Percentiles rank a stretch among this genome's conserved stretches.
These are phyloP conservation scores for Herpetomonas tarakana DNA, from an alignment of 208 protist genomes.

Conservation along the genomic window DNA sequence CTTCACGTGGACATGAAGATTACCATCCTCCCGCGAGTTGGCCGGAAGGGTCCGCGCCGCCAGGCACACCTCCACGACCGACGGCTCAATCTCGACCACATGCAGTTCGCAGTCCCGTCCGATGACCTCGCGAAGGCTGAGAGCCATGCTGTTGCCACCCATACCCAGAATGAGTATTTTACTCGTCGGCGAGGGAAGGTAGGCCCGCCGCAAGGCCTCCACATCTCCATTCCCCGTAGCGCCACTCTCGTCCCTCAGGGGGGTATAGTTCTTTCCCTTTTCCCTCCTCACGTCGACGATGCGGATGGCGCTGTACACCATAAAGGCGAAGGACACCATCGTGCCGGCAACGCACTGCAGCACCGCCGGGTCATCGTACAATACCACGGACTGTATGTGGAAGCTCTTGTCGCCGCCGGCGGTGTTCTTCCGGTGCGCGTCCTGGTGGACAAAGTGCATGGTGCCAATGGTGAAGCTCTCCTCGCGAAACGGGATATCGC, in stretches of 20 bases:
- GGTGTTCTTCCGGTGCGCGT: constrained; percentile 28
- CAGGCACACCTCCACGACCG: constrained; percentile 49
- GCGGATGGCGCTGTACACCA: constrained; percentile 28
- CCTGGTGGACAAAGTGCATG: constrained; percentile 75
- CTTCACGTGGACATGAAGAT: constrained; percentile 45
- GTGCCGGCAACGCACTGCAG: constrained; percentile 73
- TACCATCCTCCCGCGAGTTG: constrained; percentile 14
- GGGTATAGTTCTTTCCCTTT: constrained; percentile 1
- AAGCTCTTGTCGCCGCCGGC: constrained; percentile 39
- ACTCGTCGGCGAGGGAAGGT: constrained; percentile 16
- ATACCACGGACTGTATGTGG: constrained; percentile 69
- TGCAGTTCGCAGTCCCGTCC: constrained; percentile 40
- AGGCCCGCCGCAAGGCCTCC: neutral
- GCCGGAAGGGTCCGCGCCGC: constrained; percentile 22
- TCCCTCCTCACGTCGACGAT: neutral
- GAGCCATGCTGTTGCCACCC: constrained; percentile 82
- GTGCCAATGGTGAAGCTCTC: constrained; percentile 34
- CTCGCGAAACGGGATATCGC: constrained; percentile 13
- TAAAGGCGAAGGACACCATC: constrained; percentile 70
- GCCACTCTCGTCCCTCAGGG: neutral
- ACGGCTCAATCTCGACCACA: constrained; percentile 67
- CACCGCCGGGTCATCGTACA: constrained; percentile 36
- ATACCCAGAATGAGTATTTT: constrained; percentile 66
- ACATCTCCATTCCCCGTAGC: neutral
- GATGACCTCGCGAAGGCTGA: constrained; percentile 46